These are phyloP conservation scores for Verticillium tricorpus DNA, from an alignment of 2,329 filamentous ascomycete species.

Conservation along the genomic window DNA sequence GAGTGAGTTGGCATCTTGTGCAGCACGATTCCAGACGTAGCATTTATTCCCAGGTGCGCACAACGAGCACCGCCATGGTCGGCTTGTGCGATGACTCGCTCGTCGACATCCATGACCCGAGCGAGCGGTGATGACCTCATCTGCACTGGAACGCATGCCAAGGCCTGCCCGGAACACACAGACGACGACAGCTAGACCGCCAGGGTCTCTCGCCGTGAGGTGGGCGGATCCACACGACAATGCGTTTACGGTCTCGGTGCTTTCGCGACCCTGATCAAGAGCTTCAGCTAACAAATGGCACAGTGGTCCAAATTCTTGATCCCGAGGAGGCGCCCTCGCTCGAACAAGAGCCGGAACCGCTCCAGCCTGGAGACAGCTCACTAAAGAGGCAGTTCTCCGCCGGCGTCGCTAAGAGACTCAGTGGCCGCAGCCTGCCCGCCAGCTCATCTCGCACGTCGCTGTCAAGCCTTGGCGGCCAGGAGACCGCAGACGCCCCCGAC, in stretches of 20 bases:
- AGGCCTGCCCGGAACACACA: too few relatives aligned
- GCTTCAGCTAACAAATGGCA: not conserved
- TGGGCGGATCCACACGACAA: not conserved
- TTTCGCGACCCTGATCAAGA: constrained; percentile 1
- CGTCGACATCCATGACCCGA: too few relatives aligned
- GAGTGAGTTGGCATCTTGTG: constrained; percentile 29
- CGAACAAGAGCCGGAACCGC: constrained; percentile 26
- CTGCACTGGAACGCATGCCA: too few relatives aligned
- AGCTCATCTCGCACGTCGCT: constrained; percentile 42
- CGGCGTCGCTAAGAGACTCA: constrained; percentile 37
- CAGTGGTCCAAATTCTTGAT: constrained; percentile 56
- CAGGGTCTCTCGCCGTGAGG: not conserved
- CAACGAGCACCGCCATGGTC: not conserved
- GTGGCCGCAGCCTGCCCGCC: constrained; percentile 26
- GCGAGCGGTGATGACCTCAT: too few relatives aligned
- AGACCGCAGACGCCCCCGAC: constrained; percentile 17
- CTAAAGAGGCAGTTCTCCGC: constrained; percentile 40
- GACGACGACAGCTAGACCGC: too few relatives aligned
- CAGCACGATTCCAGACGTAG: not conserved
- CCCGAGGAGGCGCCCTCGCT: constrained; percentile 24
- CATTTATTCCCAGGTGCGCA: not conserved
- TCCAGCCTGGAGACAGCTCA: constrained; percentile 12
- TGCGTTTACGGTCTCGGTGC: constrained; percentile 9
- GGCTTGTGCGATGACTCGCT: too few relatives aligned
- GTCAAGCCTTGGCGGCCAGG: constrained; percentile 30